Conservation (phyloP, 805 yeast species). For the Monosporozyma aerobia region DNA sequence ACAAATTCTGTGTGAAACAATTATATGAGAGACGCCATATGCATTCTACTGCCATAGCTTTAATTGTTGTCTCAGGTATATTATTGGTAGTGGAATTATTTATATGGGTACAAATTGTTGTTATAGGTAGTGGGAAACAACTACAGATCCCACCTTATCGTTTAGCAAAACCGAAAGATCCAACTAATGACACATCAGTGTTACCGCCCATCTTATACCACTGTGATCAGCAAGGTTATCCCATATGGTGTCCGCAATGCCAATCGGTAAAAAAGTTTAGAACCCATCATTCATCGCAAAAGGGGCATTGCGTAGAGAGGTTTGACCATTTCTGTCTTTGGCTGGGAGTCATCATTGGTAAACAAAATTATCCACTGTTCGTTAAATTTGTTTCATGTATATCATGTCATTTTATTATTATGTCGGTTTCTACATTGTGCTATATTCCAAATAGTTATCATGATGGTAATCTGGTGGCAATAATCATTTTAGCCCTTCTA, state of each 20-base stretch:
- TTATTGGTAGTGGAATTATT: conserved; percentile 8
- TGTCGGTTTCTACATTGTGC: conserved; percentile 32
- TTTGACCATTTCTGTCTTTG: conserved; percentile 83
- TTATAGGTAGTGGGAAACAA: conserved; percentile 22
- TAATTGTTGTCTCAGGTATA: conserved; percentile 11
- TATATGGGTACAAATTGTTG: conserved; percentile 17
- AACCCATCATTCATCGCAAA: conserved; percentile 56
- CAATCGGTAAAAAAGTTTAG: conserved; percentile 56
- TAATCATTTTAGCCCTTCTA: conserved; percentile 37
- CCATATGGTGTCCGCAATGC: conserved; percentile 67
- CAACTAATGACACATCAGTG: conserved; percentile 9
- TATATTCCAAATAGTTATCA: conserved; percentile 23
- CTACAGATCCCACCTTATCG: conserved; percentile 18
- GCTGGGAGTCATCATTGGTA: conserved; percentile 67
- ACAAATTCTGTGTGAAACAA: conserved; percentile 35
- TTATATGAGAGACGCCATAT: conserved; percentile 9
- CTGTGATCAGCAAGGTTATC: conserved; percentile 67
- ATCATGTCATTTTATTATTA: conserved; percentile 31
- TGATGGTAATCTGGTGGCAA: conserved; percentile 42
- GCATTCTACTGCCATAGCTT: conserved; percentile 17
- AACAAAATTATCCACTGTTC: conserved; percentile 52
- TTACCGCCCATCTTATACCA: conserved; percentile 50
- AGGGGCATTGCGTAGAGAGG: conserved; percentile 51
- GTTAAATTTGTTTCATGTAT: conserved; percentile 40
- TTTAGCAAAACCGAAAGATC: neutral